Conservation (phyloP, 1,284 basidiomycete species). For the Boletellus deceptivus region DNA sequence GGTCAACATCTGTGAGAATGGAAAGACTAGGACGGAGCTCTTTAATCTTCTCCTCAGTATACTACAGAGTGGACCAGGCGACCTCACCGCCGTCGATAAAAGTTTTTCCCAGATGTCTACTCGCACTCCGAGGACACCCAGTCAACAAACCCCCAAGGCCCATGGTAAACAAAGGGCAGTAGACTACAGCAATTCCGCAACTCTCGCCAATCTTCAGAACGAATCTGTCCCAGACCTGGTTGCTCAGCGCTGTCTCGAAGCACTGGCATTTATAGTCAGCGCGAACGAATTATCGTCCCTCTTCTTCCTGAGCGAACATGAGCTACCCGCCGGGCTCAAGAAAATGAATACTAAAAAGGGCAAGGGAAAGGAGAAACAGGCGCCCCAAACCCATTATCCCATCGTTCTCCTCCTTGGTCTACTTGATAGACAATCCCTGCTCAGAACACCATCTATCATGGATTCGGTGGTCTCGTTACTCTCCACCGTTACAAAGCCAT, state of each 20-base stretch:
- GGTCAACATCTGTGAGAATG: slow-evolving; percentile 94
- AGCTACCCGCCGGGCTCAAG: slow-evolving; percentile 74
- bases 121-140: slow-evolving; percentile 57
- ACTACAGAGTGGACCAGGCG: slow-evolving; percentile 92
- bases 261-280: slow-evolving; percentile 81
- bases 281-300: slow-evolving; percentile 80
- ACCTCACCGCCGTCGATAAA: slow-evolving; percentile 88
- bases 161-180: slow-evolving; percentile 66
- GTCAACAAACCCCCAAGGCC: slow-evolving; percentile 60
- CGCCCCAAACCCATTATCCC: slow-evolving; percentile 82
- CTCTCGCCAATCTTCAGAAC: slow-evolving; percentile 65
- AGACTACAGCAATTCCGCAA: slow-evolving; percentile 51
- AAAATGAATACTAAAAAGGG: slow-evolving; percentile 76
- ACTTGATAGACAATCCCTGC: slow-evolving; percentile 79
- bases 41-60: slow-evolving; percentile 92
- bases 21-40: slow-evolving; percentile 87
- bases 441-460: slow-evolving; percentile 86
- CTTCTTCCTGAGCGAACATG: slow-evolving; percentile 95
- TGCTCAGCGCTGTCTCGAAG: slow-evolving; percentile 90
- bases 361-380: slow-evolving; percentile 88
- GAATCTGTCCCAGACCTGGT: slow-evolving; percentile 90
- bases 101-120: slow-evolving; percentile 93
- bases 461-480: slow-evolving; percentile 87
- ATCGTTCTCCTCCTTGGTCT: slow-evolving; percentile 85
- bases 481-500: slow-evolving; percentile 81